Conservation (phyloP, 441 rosid genomes). For the Adansonia rubrostipa region DNA sequence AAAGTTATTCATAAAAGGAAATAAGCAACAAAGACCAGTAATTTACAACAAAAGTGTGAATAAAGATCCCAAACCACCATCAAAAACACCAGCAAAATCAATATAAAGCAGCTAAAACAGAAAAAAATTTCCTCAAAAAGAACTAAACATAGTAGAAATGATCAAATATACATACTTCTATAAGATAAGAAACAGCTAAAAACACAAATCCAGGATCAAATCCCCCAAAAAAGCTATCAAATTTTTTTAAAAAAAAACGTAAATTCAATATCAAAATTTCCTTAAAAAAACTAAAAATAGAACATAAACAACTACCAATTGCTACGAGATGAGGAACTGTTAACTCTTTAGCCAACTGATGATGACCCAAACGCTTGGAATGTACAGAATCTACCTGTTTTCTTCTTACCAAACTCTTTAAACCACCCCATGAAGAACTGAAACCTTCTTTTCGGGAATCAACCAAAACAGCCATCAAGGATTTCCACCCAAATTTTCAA, state of each 20-base stretch:
- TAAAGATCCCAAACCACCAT: not conserved
- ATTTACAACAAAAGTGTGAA: not conserved
- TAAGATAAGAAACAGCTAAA: not conserved
- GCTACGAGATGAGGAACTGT: constrained; percentile 83
- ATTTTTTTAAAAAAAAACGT: not conserved
- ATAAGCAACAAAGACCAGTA: constrained; percentile 10
- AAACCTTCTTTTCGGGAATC: constrained; percentile 55
- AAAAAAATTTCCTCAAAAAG: not conserved
- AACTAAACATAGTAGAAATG: not conserved
- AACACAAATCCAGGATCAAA: not conserved
- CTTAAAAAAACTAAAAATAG: not conserved
- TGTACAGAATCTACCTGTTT: constrained; percentile 89
- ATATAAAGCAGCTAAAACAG: constrained; percentile 7
- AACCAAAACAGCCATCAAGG: constrained; percentile 59
- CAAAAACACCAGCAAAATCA: not conserved
- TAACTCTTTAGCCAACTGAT: constrained; percentile 79
- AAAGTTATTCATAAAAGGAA: not conserved
- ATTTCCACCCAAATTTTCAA: not conserved
- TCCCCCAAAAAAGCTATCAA: not conserved
- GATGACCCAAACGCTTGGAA: constrained; percentile 36
- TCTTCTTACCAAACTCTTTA: constrained; percentile 73
- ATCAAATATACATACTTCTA: not conserved
- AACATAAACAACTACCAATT: constrained; percentile 53
- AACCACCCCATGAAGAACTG: constrained; percentile 48
- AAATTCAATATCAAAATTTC: not conserved